Evolutionary conservation across 1,284 basidiomycete species (phyloP), one percentile per base, ranked within the genome.

Genomic region (Sporisorium scitamineum): DNA sequence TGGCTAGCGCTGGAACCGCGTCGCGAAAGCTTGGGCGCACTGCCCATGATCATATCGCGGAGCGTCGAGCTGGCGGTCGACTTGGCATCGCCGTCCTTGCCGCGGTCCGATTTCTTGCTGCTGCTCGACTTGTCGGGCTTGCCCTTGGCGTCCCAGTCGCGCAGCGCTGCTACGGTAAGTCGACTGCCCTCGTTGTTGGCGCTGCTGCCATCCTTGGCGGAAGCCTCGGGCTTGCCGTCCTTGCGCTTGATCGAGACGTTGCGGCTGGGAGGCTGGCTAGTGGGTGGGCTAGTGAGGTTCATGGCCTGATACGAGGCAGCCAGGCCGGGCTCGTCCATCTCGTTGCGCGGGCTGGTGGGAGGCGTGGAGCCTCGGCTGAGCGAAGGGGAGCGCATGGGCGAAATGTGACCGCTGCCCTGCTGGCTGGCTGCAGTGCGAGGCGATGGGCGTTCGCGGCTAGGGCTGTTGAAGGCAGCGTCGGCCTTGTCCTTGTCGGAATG

Each of bases 11-110:
- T 78, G 14, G 81, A 83, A 14, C 84, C 83, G 9, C 79, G 74
- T 6, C 84, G 79, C 13, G 60, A 63, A 37, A 85, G 69, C 70
- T 82, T 82, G 53, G 82, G 81, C 11, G 80, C 76, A n/a, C 72
- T 79, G 61, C 80, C 80, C 72, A 82, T 79, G 56, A 85, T 80
- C 79, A 84, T 84, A 47, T 85, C 84, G 18, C 83, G 74, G 20
- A 85, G 68, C 27, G 84, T 79, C 5, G 80, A 81, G 44, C 74
- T 76, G 16, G 83, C 76, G 27, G 78, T 76, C 5, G 79, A 80
- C 56, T 80, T 80, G 55, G 79, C 81, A 48, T 82, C 80, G 53
- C 65, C 73, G 22, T 79, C 79, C 44, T 79, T 80, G 50, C 77
- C 69, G 7, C 37, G 47, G 27, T 70, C 59, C 32, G 80, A 80